Base-by-base conservation (phyloP, 2,329 filamentous ascomycete genomes). In the Fusarium concolor region DNA sequence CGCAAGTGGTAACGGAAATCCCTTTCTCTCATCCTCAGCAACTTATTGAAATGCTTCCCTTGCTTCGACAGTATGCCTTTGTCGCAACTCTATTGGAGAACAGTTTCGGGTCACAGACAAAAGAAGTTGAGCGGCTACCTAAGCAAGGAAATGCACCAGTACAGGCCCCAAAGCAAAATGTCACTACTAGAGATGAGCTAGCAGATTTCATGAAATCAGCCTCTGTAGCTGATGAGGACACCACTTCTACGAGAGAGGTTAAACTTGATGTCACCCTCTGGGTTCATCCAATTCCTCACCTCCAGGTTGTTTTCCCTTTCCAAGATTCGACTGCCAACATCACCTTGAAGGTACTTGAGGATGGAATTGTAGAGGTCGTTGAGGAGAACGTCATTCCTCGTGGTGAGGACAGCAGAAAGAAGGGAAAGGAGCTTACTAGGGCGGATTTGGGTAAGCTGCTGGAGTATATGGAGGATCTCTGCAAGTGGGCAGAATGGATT, bases 1-100 rank as follows among this genome's bases (percentile, higher is more conserved):
- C 89, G 0, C 86, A 89, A 56, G 83, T 84, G 5, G 77, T 96
- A 10, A 86, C 85, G 2, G 87, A 90, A 56, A 82, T 96, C 31
- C 89, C 92, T 0, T 95, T 96, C 74, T 87, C 88, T 4, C 93
- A 96, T 73, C 93, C 93, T 0, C 86, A 89, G 49, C 92, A 96
- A 74, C 80, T 96, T 6, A 81, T 94, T 9, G 85, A 87, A 53
- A 87, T 94, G 74, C 83, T 96, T n/a, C 92, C 92, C 1, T 82
- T 85, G 6, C 81, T 96, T 17, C 85, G 93, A 15, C 92, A 96
- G 76, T 96, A 93, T 74, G 90, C 90, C 0, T 89, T 91, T 68
- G 81, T 93, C 6, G 88, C 88, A 2, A 87, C 83, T 0, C 78
- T 96, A 4, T 82, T 95, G 5, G 80, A 84, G 56, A 87, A 86